These are phyloP conservation scores for Penicillium flavigenum DNA, from an alignment of 495 filamentous ascomycete species.

Conservation along the genomic window DNA sequence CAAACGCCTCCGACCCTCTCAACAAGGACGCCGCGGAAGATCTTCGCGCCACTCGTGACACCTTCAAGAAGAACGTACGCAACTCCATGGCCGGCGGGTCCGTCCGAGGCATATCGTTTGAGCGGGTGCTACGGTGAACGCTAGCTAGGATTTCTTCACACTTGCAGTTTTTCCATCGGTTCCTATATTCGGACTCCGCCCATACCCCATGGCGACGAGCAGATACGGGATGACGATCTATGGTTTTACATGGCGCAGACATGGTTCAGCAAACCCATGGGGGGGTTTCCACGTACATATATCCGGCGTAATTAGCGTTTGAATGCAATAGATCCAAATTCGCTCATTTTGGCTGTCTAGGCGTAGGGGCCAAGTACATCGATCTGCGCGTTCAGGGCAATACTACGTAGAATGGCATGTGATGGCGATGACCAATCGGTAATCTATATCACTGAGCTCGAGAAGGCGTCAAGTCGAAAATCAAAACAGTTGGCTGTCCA, in stretches of 20 bases:
- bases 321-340: constrained; percentile 24
- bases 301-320: constrained; percentile 33
- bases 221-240: constrained; percentile 21
- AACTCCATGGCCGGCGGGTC: constrained; percentile 75
- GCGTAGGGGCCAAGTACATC: background rate
- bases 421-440: background rate
- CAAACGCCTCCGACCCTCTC: constrained; percentile 92
- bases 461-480: constrained; percentile 10
- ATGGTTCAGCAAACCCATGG: constrained; percentile 2
- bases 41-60: constrained; percentile 75
- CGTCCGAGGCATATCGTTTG: constrained; percentile 71
- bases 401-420: background rate
- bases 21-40: constrained; percentile 98
- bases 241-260: constrained; percentile 15
- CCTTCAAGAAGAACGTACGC: constrained; percentile 88
- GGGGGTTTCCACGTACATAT: constrained; percentile 29
- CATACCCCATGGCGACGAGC: constrained; percentile 14
- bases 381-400: background rate
- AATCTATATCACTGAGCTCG: background rate
- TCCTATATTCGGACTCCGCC: background rate
- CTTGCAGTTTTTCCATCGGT: constrained; percentile 1
- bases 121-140: constrained; percentile 60
- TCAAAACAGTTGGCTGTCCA: constrained; percentile 19
- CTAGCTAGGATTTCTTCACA: constrained; percentile 3
- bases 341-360: background rate